Evolutionary conservation across 2,329 filamentous ascomycete genomes (phyloP).

Genomic region (Bimuria novae-zelandiae): DNA sequence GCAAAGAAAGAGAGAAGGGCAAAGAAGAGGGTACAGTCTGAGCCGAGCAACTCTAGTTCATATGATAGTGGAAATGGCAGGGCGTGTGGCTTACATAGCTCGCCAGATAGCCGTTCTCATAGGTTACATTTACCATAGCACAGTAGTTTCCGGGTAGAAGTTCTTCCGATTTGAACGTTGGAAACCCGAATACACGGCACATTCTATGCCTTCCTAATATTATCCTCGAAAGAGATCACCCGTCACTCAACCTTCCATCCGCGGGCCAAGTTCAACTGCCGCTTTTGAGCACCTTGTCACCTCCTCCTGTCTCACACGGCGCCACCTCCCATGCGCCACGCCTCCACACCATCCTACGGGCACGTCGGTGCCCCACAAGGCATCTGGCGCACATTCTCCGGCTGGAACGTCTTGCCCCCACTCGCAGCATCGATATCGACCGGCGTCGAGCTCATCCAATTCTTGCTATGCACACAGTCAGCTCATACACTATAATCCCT

Average conservation of each 20-base stretch:
- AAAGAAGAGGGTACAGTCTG: background rate
- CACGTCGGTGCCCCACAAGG: constrained; percentile 4
- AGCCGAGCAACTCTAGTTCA: background rate
- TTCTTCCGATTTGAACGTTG: no score
- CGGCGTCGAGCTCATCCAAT: constrained; percentile 6
- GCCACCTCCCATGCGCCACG: no score
- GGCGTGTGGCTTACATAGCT: background rate
- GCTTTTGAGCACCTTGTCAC: no score
- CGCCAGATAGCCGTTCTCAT: background rate
- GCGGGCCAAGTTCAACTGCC: no score
- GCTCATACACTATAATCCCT: background rate
- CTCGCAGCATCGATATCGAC: background rate
- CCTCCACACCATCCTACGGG: background rate
- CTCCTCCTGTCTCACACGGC: no score
- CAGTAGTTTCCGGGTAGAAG: no score
- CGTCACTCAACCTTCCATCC: no score
- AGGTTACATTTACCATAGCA: no score
- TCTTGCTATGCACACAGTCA: background rate
- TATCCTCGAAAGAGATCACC: background rate
- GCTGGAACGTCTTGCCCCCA: background rate
- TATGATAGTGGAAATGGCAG: no score
- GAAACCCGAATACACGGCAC: no score
- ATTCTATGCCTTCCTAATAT: no score
- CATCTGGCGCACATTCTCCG: background rate
- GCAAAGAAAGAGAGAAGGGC: background rate